Evolutionary conservation across 768 basidiomycete species (phyloP).

Genomic region (Porpolomopsis calyptriformis): DNA sequence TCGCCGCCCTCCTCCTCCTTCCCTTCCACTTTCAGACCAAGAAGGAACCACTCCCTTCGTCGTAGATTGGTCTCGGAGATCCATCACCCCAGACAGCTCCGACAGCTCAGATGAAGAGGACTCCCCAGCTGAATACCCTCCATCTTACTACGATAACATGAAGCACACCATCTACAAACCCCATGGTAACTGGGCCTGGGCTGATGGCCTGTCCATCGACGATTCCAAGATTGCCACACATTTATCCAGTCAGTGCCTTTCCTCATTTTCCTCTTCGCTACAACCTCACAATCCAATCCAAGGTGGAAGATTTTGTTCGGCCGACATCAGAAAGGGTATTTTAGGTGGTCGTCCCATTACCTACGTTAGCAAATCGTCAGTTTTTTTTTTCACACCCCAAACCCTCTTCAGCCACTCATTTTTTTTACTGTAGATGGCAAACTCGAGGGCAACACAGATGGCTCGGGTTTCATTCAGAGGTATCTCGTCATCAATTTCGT

Average conservation of each 20-base stretch:
- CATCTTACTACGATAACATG: neutral
- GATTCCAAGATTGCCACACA: constrained; percentile 1
- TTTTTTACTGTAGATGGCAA: constrained; percentile 5
- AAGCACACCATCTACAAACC: constrained; percentile 6
- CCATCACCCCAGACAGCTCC: neutral
- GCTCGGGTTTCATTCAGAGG: constrained; percentile 8
- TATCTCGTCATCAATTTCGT: neutral
- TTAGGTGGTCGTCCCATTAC: constrained; percentile 6
- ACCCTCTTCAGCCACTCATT: neutral
- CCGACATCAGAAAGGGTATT: constrained; percentile 6
- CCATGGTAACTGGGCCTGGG: constrained; percentile 11
- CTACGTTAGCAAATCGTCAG: constrained; percentile 10
- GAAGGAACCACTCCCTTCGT: neutral
- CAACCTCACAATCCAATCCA: neutral
- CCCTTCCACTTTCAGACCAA: too few species aligned
- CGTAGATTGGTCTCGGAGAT: constrained; percentile 2
- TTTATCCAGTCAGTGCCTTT: constrained; percentile 5
- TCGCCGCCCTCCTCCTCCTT: too few species aligned
- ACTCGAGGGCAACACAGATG: constrained; percentile 1
- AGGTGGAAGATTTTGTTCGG: constrained; percentile 7
- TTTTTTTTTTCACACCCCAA: neutral
- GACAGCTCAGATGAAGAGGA: constrained; percentile 3
- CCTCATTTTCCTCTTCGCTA: neutral
- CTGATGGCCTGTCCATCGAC: constrained; percentile 6
- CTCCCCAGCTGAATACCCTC: neutral